Evolutionary conservation across 2,329 filamentous ascomycete genomes (phyloP), one percentile per base, ranked within the genome.

Genomic region (Penicillium brasilianum): DNA sequence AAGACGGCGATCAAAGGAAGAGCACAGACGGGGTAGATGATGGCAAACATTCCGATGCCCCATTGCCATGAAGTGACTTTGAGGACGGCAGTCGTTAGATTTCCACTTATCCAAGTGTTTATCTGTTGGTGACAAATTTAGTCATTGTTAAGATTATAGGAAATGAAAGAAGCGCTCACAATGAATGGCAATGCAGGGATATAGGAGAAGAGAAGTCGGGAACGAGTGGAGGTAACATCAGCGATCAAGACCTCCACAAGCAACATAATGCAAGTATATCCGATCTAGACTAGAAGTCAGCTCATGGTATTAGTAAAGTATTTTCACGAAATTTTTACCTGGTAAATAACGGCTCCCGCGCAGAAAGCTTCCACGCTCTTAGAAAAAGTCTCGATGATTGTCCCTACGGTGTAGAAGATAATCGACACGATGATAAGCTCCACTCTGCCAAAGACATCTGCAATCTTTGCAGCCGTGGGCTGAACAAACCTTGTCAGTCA

Each of bases 191-290:
- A 71, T 0, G 84, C 83, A 0, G 86, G 86, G n/a, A 89, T 77
- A 69, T 88, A 90, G 51, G 84, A 87, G 78, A 88, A 89, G 66
- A 90, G 78, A 9, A 90, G 78, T 69, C 88, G 86, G 11, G 85
- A 81, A 14, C 86, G 83, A 7, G 86, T 83, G 1, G 87, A 89
- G 1, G 87, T 88, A 28, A 87, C 81, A 66, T 90, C 88, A 48
- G 82, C 87, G 49, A 90, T 78, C 61, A 90, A 82, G 67, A 90
- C 85, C 72, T 90, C 86, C 22, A 89, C 80, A 1, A 90, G 79
- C 13, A 90, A 76, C 18, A 87, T 78, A 28, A 88, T 78, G 66
- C 81, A 81, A 11, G 87, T 89, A 70, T 87, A 89, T 52, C 88
- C 88, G 43, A 89, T 79, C 79, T 74, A 55, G 2, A 34, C 14